A percentile compares a stretch with the other conserved stretches of the same genome.
phyloP scores from a whole-genome alignment of 306 rosid genomes.

The Vigna mungo region DNA sequence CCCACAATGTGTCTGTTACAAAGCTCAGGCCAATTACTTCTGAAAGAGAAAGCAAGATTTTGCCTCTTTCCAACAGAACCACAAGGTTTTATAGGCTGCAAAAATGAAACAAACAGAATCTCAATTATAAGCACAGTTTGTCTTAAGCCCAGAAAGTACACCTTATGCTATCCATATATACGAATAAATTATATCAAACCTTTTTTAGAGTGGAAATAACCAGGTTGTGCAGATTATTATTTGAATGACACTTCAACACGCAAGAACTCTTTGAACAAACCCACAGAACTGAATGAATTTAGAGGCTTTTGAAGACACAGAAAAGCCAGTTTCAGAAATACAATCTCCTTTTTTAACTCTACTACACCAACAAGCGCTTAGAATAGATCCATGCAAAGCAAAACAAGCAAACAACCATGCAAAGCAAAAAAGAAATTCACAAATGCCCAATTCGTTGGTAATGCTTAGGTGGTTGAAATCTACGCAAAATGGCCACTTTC shows the following conservation, averaged over 20 bases:
- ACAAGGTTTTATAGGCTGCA: slow-evolving; percentile 51
- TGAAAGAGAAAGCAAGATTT: slow-evolving; percentile 46
- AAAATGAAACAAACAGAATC: slow-evolving; percentile 45
- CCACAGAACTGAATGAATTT: slow-evolving; percentile 17
- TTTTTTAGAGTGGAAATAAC: not conserved
- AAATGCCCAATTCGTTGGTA: slow-evolving; percentile 29
- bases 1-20: slow-evolving; percentile 44
- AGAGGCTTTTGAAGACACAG: slow-evolving; percentile 11
- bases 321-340: slow-evolving; percentile 22
- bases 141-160: slow-evolving; percentile 30
- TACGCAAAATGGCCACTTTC: slow-evolving; percentile 32
- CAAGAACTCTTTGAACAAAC: slow-evolving; percentile 26
- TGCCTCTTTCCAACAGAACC: slow-evolving; percentile 48
- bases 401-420: slow-evolving; percentile 22
- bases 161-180: slow-evolving; percentile 3
- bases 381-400: slow-evolving; percentile 28
- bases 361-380: slow-evolving; percentile 17
- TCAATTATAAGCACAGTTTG: slow-evolving; percentile 31
- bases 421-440: not conserved
- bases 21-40: slow-evolving; percentile 54
- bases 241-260: slow-evolving; percentile 19
- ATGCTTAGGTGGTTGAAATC: slow-evolving; percentile 31
- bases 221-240: slow-evolving; percentile 5
- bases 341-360: not conserved
- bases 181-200: slow-evolving; percentile 1